A percentile compares a stretch with the other conserved stretches of the same genome.
Evolutionary conservation across 306 rosid genomes (phyloP).

Genomic region (Vigna mungo): DNA sequence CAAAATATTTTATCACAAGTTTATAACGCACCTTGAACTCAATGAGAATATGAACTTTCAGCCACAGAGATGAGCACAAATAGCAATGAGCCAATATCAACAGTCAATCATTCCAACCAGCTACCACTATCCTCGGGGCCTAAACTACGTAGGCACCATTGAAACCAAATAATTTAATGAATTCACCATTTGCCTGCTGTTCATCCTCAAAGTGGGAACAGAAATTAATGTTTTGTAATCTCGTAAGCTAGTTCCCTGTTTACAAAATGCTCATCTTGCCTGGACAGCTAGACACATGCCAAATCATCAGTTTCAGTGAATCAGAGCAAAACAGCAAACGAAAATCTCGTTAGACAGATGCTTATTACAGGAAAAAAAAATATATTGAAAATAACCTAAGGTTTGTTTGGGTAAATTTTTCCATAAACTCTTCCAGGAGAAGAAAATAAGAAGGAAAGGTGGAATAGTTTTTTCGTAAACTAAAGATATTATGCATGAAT

Average conservation of each 20-base stretch:
- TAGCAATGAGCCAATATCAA: neutral
- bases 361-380: neutral
- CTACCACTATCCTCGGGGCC: neutral
- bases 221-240: neutral
- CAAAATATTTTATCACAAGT: neutral
- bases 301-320: slow-evolving; percentile 2
- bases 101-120: neutral
- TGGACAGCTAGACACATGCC: slow-evolving; percentile 3
- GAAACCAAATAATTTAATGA: neutral
- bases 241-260: slow-evolving; percentile 1
- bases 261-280: neutral
- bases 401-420: too few species aligned
- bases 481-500: too few species aligned
- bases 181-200: neutral
- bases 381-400: neutral
- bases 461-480: too few species aligned
- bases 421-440: too few species aligned
- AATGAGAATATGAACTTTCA: neutral
- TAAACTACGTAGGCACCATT: neutral
- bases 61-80: slow-evolving; percentile 5
- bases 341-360: neutral
- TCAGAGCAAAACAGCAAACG: neutral
- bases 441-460: too few species aligned
- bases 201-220: neutral
- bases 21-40: neutral